Base-by-base conservation (phyloP, 306 rosid genomes). In the Lathyrus tuberosus region DNA sequence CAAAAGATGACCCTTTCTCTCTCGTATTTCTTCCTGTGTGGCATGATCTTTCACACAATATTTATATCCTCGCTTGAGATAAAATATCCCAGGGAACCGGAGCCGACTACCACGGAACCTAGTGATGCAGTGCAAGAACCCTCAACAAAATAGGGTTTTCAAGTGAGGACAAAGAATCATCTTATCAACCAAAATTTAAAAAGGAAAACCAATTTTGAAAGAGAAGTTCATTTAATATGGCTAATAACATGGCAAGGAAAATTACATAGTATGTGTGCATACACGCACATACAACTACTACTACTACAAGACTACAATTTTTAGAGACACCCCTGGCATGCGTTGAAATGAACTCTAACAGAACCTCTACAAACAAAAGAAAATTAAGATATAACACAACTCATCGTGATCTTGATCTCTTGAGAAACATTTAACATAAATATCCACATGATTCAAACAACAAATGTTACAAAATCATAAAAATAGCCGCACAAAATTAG, bases 91-190 rank as follows among this genome's bases (percentile, higher is more conserved):
- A 2, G 30, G 30, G 30, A 26, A 26, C 30, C 4, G 0, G 4
- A 26, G 4, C 4, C 30, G 4, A 26, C 30, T 26, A 2, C 30
- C 30, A 26, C 3, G 30, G 30, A 26, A 26, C 30, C 30, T 26
- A 26, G 30, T 26, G 30, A 26, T 26, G 30, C 30, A 3, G 30
- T 26, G 4, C 30, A 26, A 88, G 89, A 87, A 86, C 92, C 85
- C 87, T 76, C 67, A 86, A 67, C 64, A 76, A 53, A 49, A 67
- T 33, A 67, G 57, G 53, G 62, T 62, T 24, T 42, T 22, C 2
- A 56, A 62, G 73, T 78, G 16, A 83, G 69, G 69, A 65, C 69
- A 22, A 47, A 28, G 38, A 33, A 26, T 16, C 22, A 15, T 13
- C 65, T 13, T 58, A 75, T 53, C 31, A 14, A 62, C 31, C 49